These are phyloP conservation scores for Balamuthia mandrillaris DNA, from an alignment of 208 protist species.

Conservation along the genomic window DNA sequence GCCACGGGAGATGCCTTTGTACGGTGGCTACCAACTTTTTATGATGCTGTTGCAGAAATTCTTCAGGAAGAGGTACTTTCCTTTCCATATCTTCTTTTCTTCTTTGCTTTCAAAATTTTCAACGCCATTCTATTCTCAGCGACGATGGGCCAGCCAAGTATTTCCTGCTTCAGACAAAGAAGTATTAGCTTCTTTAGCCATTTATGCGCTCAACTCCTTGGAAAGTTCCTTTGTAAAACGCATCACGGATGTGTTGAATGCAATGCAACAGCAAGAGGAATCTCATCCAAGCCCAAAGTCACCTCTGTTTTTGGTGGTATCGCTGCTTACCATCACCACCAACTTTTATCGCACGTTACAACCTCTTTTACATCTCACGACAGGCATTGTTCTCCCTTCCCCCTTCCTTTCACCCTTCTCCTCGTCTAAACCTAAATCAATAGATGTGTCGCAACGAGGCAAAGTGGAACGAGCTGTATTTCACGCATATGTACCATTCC, in stretches of 20 bases:
- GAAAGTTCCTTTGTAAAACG: neutral
- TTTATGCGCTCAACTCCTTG: neutral
- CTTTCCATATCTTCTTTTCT: neutral
- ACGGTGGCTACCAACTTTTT: neutral
- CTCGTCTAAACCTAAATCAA: no score
- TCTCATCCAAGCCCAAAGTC: no score
- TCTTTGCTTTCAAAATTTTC: neutral
- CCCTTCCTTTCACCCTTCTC: no score
- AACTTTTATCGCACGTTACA: no score
- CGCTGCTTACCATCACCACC: no score
- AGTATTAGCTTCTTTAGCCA: neutral
- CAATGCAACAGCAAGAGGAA: no score
- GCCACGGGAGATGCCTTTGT: constrained; percentile 1
- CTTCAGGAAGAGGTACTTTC: neutral
- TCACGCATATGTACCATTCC: neutral
- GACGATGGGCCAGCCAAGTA: neutral
- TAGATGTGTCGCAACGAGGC: no score
- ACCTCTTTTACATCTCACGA: no score
- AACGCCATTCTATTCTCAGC: neutral
- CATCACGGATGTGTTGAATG: no score
- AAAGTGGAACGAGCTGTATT: neutral
- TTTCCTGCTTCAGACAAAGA: neutral
- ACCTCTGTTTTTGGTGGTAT: no score
- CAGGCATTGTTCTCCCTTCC: no score
- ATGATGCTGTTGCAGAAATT: neutral